These are phyloP conservation scores for Globisporangium radiosum DNA, from an alignment of 352 stramenopile genomes.

Conservation along the genomic window DNA sequence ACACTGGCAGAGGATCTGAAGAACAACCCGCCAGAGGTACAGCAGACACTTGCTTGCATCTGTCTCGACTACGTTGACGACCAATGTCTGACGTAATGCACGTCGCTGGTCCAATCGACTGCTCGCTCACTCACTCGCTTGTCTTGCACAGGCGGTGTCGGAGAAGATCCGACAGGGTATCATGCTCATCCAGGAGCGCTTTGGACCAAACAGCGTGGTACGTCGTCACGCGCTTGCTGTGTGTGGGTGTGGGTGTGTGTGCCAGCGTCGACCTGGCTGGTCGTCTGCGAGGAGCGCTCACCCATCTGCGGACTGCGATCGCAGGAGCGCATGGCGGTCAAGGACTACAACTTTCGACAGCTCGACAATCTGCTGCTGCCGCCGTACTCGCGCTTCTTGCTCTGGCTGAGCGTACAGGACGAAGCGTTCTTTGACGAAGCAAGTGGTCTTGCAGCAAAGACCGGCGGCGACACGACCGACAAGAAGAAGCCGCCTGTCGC, in stretches of 20 bases:
- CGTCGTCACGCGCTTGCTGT: conserved; percentile 1
- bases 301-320: too few relatives aligned
- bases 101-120: neutral
- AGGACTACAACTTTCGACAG: conserved; percentile 88
- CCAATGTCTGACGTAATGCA: too few relatives aligned
- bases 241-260: neutral
- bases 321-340: conserved; percentile 74
- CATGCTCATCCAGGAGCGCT: conserved; percentile 74
- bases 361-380: conserved; percentile 80
- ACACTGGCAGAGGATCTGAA: conserved; percentile 64
- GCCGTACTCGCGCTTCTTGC: conserved; percentile 85
- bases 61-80: neutral
- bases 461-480: conserved; percentile 34
- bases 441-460: conserved; percentile 38
- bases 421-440: conserved; percentile 79
- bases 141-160: conserved; percentile 21
- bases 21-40: conserved; percentile 50
- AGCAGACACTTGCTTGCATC: neutral
- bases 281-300: too few relatives aligned
- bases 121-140: conserved; percentile 1
- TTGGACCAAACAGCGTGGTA: conserved; percentile 78
- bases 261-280: neutral
- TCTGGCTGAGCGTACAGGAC: conserved; percentile 86
- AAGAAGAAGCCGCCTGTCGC: conserved; percentile 60
- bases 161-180: conserved; percentile 79